Percentiles rank a stretch among this genome's conserved stretches.
phyloP scores from a whole-genome alignment of 2,329 filamentous ascomycete species.

The Ophiognomonia clavigignenti-juglandacearum region DNA sequence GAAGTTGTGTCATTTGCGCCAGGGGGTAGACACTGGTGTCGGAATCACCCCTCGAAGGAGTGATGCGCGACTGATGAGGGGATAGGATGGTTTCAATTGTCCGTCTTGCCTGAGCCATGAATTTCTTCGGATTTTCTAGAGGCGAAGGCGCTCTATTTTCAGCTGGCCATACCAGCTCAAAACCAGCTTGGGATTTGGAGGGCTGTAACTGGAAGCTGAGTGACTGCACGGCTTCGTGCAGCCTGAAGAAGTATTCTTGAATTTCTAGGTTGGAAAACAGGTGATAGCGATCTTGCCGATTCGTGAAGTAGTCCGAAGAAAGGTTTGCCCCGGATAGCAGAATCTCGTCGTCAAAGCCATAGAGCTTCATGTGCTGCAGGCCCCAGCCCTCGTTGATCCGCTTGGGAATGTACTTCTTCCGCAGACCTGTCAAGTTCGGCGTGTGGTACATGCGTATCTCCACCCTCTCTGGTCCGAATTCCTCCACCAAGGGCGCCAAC shows the following conservation, averaged over 20 bases:
- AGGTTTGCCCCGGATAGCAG: constrained; percentile 93
- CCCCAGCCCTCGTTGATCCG: constrained; percentile 98
- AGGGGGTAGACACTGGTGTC: constrained; percentile 81
- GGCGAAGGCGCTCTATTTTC: constrained; percentile 73
- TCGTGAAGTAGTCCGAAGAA: constrained; percentile 91
- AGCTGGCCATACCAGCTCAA: constrained; percentile 66
- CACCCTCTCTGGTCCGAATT: constrained; percentile 80
- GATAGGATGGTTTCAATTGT: constrained; percentile 64
- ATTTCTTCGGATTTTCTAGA: constrained; percentile 62
- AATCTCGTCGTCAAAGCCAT: constrained; percentile 91
- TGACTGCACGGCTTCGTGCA: constrained; percentile 72
- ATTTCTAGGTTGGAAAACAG: constrained; percentile 76
- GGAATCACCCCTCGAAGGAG: too few species aligned
- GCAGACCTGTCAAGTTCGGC: constrained; percentile 82
- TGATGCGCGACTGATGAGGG: too few species aligned
- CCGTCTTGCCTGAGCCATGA: constrained; percentile 63
- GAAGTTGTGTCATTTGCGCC: constrained; percentile 80
- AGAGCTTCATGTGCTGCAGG: constrained; percentile 97
- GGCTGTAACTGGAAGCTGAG: constrained; percentile 79
- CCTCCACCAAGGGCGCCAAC: constrained; percentile 73
- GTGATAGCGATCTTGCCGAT: constrained; percentile 92
- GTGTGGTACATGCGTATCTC: constrained; percentile 98
- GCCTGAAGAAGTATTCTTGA: constrained; percentile 73
- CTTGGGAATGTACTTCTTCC: constrained; percentile 78
- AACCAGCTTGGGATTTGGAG: constrained; percentile 48